Percentiles rank a stretch among this genome's conserved stretches.
Evolutionary conservation across 495 filamentous ascomycete genomes (phyloP).

Genomic region (Xanthoparmelia taractica): DNA sequence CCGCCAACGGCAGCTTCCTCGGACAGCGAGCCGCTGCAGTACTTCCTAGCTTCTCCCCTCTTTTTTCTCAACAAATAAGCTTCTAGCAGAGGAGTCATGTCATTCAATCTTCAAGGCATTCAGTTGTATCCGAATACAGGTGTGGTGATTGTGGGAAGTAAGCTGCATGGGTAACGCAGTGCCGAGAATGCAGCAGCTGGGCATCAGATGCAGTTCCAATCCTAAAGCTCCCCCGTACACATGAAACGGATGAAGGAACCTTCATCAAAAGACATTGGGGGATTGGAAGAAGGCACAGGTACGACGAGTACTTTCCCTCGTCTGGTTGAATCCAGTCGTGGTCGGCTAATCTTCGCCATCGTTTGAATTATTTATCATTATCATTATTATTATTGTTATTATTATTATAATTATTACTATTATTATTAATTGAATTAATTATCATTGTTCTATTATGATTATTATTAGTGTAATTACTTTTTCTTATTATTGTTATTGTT

Average conservation of each 20-base stretch:
- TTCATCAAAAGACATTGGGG: too few relatives aligned
- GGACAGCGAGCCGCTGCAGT: neutral
- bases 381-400: too few relatives aligned
- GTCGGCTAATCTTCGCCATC: neutral
- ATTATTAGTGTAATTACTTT: too few relatives aligned
- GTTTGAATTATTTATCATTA: too few relatives aligned
- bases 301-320: too few relatives aligned
- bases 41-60: neutral
- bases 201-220: neutral
- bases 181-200: constrained; percentile 2
- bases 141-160: neutral
- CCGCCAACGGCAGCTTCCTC: neutral
- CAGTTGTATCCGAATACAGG: neutral
- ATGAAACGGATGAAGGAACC: neutral
- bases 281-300: too few relatives aligned
- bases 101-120: neutral
- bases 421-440: too few relatives aligned
- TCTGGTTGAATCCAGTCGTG: neutral
- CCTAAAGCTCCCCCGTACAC: neutral
- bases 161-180: neutral
- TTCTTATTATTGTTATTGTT: too few relatives aligned
- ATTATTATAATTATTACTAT: too few relatives aligned
- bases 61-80: neutral
- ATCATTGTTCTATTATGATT: too few relatives aligned
- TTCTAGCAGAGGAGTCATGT: neutral